Evolutionary conservation across 441 rosid genomes (phyloP).

Genomic region (Populus hybrid): DNA sequence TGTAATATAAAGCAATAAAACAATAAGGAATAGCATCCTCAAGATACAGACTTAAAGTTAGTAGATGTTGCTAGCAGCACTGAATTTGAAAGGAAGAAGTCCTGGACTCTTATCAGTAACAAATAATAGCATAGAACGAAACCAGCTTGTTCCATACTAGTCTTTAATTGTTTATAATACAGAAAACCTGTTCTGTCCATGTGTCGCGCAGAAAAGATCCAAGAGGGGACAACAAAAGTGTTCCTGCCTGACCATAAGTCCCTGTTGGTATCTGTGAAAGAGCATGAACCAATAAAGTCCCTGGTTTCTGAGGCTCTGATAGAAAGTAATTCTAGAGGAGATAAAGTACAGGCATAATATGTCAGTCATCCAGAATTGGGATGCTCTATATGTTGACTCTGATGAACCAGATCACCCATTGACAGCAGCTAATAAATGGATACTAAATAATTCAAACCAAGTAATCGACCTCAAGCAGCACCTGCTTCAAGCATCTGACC

Average conservation of each 20-base stretch:
- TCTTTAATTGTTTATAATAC: background rate
- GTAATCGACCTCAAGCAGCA: background rate
- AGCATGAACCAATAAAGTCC: background rate
- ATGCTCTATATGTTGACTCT: background rate
- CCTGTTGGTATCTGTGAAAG: background rate
- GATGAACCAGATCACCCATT: background rate
- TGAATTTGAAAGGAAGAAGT: background rate
- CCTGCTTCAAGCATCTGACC: background rate
- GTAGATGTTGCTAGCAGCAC: background rate
- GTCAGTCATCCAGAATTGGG: background rate
- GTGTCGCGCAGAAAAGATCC: background rate
- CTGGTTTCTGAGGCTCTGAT: background rate
- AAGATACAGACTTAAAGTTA: background rate
- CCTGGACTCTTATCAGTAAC: background rate
- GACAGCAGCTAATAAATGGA: background rate
- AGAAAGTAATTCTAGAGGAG: background rate
- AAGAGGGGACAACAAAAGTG: background rate
- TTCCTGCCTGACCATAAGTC: background rate
- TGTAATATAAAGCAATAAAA: constrained; percentile 23
- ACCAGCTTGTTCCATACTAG: background rate
- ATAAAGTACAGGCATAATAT: background rate
- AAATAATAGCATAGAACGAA: background rate
- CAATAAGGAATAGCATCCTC: background rate
- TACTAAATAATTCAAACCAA: background rate
- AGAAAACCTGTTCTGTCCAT: background rate